Evolutionary conservation across 2,329 filamentous ascomycete species (phyloP).

Genomic region (Septoria petroselini): DNA sequence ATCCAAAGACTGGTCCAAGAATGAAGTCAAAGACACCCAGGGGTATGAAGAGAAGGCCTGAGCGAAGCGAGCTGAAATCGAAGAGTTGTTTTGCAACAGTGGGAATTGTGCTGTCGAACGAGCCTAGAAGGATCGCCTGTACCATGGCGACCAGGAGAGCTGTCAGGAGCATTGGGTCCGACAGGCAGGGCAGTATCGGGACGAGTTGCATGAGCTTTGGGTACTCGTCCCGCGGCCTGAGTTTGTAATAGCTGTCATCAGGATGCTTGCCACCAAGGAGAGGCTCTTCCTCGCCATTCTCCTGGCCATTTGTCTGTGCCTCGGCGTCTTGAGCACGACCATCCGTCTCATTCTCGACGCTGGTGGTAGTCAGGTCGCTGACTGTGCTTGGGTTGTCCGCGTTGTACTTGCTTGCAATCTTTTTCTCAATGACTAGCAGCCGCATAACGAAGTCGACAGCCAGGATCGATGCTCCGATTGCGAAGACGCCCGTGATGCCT

Average conservation of each 20-base stretch:
- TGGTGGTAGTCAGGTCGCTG: constrained; percentile 23
- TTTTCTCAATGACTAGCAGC: constrained; percentile 61
- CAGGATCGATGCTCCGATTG: constrained; percentile 54
- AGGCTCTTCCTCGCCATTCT: constrained; percentile 39
- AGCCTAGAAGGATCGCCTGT: constrained; percentile 44
- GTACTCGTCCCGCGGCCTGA: constrained; percentile 40
- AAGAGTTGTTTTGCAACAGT: constrained; percentile 45
- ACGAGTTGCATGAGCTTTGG: constrained; percentile 39
- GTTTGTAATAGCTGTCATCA: constrained; percentile 44
- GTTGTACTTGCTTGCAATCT: constrained; percentile 50
- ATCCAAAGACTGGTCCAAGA: constrained; percentile 48
- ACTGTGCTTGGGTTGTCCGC: constrained; percentile 29
- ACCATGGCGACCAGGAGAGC: constrained; percentile 44
- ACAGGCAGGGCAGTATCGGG: constrained; percentile 51
- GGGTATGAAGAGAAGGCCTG: constrained; percentile 49
- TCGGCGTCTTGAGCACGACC: constrained; percentile 16
- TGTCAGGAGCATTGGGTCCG: constrained; percentile 42
- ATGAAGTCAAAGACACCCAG: constrained; percentile 46
- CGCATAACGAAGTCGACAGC: constrained; percentile 60
- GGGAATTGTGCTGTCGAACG: constrained; percentile 51
- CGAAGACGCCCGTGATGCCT: constrained; percentile 59
- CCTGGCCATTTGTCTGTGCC: constrained; percentile 9
- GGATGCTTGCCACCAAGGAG: constrained; percentile 37
- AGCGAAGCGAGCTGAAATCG: constrained; percentile 44
- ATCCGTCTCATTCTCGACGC: constrained; percentile 20